Evolutionary conservation across 2,329 filamentous ascomycete species (phyloP), one percentile per base, ranked within the genome.

Genomic region (Cladophialophora psammophila): DNA sequence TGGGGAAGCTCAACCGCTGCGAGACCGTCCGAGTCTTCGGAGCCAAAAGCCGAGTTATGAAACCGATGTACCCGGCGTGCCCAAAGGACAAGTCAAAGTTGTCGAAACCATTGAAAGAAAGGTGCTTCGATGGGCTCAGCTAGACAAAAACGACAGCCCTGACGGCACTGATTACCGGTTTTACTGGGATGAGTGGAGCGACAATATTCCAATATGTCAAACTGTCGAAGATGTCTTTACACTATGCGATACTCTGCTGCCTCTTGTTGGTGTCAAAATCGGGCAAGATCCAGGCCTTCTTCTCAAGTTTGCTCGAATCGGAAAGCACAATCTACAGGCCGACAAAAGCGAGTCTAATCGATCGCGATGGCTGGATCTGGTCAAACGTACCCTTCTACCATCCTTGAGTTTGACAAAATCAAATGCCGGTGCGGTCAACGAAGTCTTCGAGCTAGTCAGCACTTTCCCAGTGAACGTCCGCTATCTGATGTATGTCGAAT

Each of bases 111-210:
- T 85, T 2, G 80, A 86, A n/a, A 88, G 87, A 72, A 91, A 90
- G 74, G 84, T 87, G 15, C 83, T 95, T 70, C 87, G 91, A 68
- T 97, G 94, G 94, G 91, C 93, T 4, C 90, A 91, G 73, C 88
- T 93, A 5, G 94, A 97, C 73, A 89, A 88, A 72, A 85, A 85
- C 70, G 92, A 95, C 74, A 88, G 88, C 32, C 89, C 89, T 63
- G 92, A 93, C 72, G 89, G 90, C 20, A 87, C 83, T 12, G 85
- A 91, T 60, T 98, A 97, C 77, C 88, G 91, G 38, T 98, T 96
- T 76, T 99, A 99, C 78, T 97, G 95, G 89, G 93, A 97, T 66
- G 95, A 98, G 73, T 99, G 95, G 95, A 86, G 89, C 2, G 94
- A 98, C 78, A 96, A 95, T 70, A 85, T 99, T 54, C 96, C 95